Percentiles rank a stretch among this genome's conserved stretches.
Evolutionary conservation across 805 yeast genomes (phyloP).

Genomic region (Metschnikowia picachoensis): DNA sequence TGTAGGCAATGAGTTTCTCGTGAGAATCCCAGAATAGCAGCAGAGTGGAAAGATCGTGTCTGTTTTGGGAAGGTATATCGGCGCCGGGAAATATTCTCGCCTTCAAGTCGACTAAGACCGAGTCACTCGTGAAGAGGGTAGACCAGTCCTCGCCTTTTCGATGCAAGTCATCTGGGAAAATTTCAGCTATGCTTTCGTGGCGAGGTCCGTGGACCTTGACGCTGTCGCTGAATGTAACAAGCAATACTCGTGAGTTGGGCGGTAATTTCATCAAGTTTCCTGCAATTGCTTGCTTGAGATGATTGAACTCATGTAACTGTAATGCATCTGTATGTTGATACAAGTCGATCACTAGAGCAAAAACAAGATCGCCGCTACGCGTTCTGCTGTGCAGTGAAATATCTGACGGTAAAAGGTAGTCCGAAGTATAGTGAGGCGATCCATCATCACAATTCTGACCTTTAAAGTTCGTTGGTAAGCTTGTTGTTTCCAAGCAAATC

Average conservation of each 20-base stretch:
- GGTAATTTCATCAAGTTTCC: constrained; percentile 17
- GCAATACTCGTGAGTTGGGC: constrained; percentile 16
- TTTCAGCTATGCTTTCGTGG: not conserved
- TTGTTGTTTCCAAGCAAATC: constrained; percentile 25
- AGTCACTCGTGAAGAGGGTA: not conserved
- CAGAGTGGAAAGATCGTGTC: not conserved
- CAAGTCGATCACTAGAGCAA: constrained; percentile 27
- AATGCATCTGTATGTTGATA: constrained; percentile 28
- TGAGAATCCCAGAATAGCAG: constrained; percentile 8
- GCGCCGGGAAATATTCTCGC: not conserved
- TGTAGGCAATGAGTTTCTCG: constrained; percentile 7
- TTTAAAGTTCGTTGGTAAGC: constrained; percentile 20
- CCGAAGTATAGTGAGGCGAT: constrained; percentile 24
- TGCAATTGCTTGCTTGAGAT: constrained; percentile 14
- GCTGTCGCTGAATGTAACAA: constrained; percentile 28
- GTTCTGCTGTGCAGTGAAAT: constrained; percentile 15
- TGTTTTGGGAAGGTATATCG: not conserved
- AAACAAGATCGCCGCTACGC: constrained; percentile 10
- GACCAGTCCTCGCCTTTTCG: not conserved
- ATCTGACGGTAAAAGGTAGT: constrained; percentile 30
- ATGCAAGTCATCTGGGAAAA: constrained; percentile 1
- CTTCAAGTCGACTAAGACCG: not conserved
- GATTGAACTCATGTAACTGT: constrained; percentile 8
- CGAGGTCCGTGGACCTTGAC: constrained; percentile 22
- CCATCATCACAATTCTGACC: constrained; percentile 16